phyloP scores from a whole-genome alignment of 306 rosid genomes.

The Vigna radiata region DNA sequence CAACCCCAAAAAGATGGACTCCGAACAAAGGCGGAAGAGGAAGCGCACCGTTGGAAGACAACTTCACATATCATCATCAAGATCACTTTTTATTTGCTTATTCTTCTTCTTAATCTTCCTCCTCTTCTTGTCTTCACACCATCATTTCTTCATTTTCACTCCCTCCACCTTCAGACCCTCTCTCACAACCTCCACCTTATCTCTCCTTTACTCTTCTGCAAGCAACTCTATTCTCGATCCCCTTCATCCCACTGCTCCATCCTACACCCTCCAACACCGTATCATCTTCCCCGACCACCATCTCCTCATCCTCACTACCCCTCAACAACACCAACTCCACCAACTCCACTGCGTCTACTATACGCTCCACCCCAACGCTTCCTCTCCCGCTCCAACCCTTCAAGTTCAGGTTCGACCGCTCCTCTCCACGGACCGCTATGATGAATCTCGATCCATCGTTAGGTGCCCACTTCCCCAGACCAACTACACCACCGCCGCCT shows the following conservation, averaged over 20 bases:
- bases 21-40: conserved; percentile 72
- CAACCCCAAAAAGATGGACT: conserved; percentile 57
- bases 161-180: conserved; percentile 60
- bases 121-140: conserved; percentile 56
- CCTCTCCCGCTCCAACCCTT: conserved; percentile 24
- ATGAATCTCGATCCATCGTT: conserved; percentile 68
- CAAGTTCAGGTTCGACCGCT: conserved; percentile 51
- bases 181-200: conserved; percentile 60
- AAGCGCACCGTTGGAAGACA: conserved; percentile 54
- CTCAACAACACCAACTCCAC: conserved; percentile 20
- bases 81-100: conserved; percentile 70
- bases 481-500: conserved; percentile 47
- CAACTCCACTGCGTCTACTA: conserved; percentile 71
- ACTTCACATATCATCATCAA: conserved; percentile 36
- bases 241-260: conserved; percentile 33
- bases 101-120: conserved; percentile 64
- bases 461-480: conserved; percentile 71
- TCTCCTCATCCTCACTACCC: conserved; percentile 53
- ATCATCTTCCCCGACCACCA: conserved; percentile 76
- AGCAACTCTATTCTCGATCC: conserved; percentile 70
- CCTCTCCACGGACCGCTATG: conserved; percentile 64
- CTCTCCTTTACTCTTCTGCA: conserved; percentile 62
- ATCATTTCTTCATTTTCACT: conserved; percentile 44
- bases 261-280: conserved; percentile 60
- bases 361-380: conserved; percentile 39